Evolutionary conservation across 1,139 yeast genomes (phyloP), one percentile per base, ranked within the genome.

Genomic region (Scheffersomyces lignicola): DNA sequence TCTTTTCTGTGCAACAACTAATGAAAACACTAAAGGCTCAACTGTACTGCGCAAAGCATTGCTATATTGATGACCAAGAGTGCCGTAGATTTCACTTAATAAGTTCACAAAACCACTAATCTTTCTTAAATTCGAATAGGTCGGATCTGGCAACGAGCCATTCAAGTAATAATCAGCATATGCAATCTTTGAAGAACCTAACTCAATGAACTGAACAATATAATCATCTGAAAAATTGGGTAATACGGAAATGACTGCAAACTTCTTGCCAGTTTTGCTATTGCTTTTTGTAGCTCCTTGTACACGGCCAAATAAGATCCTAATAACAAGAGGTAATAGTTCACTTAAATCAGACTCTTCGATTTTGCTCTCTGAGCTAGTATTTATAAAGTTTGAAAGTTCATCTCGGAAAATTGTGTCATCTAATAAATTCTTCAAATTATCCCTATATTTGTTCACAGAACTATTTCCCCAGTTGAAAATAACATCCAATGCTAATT

Each of bases 351-450:
- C 97, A 6, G 67, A 69, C 10, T 66, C 69, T 45, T 84, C 89
- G 34, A 89, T 69, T 2, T 64, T 60, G 3, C 76, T 64, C 7
- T 70, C 70, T n/a, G 74, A 66, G n/a, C 72, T 78, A 22, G 46
- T 45, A 5, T 76, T 63, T 24, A 87, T 63, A 31, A 92, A 71
- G 23, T 74, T 76, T 21, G 86, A 66, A 23, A 90, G 64, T 57
- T 90, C 97, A 56, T 94, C 98, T 41, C 88, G 78, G 62, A 88
- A 90, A 16, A 83, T 66, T 2, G 87, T 76, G 44, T 89, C 96
- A 54, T 90, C 96, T 20, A 92, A 64, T 38, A 94, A 62, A 46
- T 85, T 89, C 35, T 65, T 73, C 49, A 94, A 65, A 45, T 83
- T 82, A 43, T 85, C 96, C 41, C 72, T 69, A 54, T 89, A 90